Conservation (phyloP, 169 alveolate genomes). For the Cryptosporidium parvum region DNA sequence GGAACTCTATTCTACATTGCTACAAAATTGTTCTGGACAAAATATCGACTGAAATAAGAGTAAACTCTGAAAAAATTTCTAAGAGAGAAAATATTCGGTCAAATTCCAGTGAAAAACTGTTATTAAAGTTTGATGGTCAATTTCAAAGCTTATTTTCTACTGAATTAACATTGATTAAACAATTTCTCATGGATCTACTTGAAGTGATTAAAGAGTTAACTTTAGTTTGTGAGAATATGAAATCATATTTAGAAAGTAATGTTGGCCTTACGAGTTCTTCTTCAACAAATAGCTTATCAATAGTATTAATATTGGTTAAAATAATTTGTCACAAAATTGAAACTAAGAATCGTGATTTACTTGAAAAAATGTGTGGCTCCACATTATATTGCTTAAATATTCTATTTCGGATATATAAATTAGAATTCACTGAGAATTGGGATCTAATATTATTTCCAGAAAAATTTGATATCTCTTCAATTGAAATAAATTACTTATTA, state of each 20-base stretch:
- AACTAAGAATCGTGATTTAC: not conserved
- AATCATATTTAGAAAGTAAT: constrained; percentile 10
- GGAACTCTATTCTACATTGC: constrained; percentile 50
- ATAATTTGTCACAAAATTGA: not conserved
- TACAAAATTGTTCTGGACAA: constrained; percentile 30
- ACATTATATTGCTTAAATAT: constrained; percentile 36
- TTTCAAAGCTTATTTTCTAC: not conserved
- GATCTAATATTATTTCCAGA: constrained; percentile 57
- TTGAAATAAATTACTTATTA: not conserved
- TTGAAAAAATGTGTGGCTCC: constrained; percentile 6
- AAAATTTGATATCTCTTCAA: not conserved
- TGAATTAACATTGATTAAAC: not conserved
- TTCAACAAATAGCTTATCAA: constrained; percentile 43
- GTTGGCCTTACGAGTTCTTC: constrained; percentile 28
- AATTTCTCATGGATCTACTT: not conserved
- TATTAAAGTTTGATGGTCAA: not conserved
- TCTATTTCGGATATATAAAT: constrained; percentile 35
- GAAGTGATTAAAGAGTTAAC: constrained; percentile 28
- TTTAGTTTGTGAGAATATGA: constrained; percentile 34
- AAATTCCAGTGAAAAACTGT: not conserved
- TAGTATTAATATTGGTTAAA: constrained; percentile 41
- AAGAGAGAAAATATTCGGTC: not conserved
- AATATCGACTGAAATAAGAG: not conserved
- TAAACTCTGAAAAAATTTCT: not conserved
- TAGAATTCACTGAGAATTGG: constrained; percentile 64